These are phyloP conservation scores for Hygrocybe coccinea DNA, from an alignment of 768 basidiomycete genomes.

Conservation along the genomic window DNA sequence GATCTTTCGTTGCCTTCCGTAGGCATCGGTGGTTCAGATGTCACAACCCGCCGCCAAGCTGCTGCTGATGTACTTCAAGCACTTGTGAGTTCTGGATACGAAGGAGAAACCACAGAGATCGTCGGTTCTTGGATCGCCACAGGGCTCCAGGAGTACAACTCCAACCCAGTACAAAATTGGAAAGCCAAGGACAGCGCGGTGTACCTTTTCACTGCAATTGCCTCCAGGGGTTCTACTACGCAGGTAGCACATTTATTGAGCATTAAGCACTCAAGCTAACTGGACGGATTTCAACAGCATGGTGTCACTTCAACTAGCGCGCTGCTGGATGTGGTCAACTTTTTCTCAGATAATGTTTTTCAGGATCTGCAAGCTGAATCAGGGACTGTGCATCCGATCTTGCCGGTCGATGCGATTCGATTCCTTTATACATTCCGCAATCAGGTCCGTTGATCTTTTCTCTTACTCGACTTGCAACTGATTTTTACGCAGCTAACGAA, in stretches of 20 bases:
- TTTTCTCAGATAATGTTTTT: slow-evolving; percentile 90
- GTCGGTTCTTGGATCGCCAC: slow-evolving; percentile 78
- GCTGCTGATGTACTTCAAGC: slow-evolving; percentile 95
- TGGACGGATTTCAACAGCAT: slow-evolving; percentile 42
- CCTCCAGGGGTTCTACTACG: slow-evolving; percentile 80
- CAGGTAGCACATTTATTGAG: slow-evolving; percentile 45
- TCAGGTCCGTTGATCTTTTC: slow-evolving; percentile 50
- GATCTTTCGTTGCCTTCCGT: slow-evolving; percentile 66
- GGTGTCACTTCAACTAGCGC: slow-evolving; percentile 93
- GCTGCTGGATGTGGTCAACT: slow-evolving; percentile 89
- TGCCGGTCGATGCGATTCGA: slow-evolving; percentile 94
- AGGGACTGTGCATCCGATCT: slow-evolving; percentile 74
- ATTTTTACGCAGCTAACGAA: slow-evolving; percentile 66
- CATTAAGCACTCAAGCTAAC: neutral
- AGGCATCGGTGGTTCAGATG: slow-evolving; percentile 49
- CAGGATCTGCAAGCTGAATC: slow-evolving; percentile 72
- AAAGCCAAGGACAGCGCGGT: slow-evolving; percentile 91
- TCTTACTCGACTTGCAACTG: neutral
- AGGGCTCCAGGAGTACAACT: slow-evolving; percentile 65
- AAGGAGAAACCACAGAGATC: slow-evolving; percentile 81
- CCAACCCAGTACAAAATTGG: slow-evolving; percentile 65
- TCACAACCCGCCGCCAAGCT: slow-evolving; percentile 83
- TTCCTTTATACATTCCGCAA: slow-evolving; percentile 95
- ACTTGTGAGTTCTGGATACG: slow-evolving; percentile 74
- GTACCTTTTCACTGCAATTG: slow-evolving; percentile 89